These are phyloP conservation scores for Arxiozyma slooffiae DNA, from an alignment of 1,139 yeast species.

Conservation along the genomic window DNA sequence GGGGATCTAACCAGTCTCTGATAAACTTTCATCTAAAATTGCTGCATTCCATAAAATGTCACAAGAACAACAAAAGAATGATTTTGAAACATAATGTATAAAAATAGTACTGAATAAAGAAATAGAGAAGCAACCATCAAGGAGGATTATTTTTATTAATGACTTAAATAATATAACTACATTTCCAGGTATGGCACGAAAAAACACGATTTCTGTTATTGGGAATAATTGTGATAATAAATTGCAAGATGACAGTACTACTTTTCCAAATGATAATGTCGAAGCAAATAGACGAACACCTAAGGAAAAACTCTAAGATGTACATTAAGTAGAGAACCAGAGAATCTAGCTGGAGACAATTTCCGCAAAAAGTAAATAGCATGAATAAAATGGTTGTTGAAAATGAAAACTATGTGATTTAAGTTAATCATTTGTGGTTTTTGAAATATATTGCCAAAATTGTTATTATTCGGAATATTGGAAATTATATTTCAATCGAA, in stretches of 20 bases:
- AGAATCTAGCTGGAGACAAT: conserved; percentile 71
- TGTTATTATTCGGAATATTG: not conserved
- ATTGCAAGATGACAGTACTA: not conserved
- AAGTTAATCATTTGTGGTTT: conserved; percentile 21
- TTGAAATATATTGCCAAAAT: conserved; percentile 3
- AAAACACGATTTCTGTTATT: conserved; percentile 6
- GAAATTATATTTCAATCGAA: not conserved
- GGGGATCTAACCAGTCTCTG: conserved; percentile 59
- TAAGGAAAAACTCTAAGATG: conserved; percentile 23
- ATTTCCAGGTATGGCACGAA: conserved; percentile 53
- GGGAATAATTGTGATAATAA: not conserved
- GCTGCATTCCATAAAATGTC: conserved; percentile 74
- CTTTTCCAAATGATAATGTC: conserved; percentile 5
- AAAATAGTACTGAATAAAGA: conserved; percentile 5
- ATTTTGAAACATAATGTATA: not conserved
- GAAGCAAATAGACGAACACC: not conserved
- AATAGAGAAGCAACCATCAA: conserved; percentile 15
- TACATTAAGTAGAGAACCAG: conserved; percentile 47
- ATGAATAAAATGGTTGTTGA: conserved; percentile 38
- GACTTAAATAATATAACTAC: conserved; percentile 53
- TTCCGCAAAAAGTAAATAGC: conserved; percentile 49
- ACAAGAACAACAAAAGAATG: conserved; percentile 34
- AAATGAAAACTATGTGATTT: conserved; percentile 25
- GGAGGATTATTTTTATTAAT: conserved; percentile 38
- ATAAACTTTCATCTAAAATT: conserved; percentile 64